Percentiles rank a stretch among this genome's conserved stretches.
phyloP scores from a whole-genome alignment of 2,329 filamentous ascomycete species.

The Penicillium psychrosexuale region DNA sequence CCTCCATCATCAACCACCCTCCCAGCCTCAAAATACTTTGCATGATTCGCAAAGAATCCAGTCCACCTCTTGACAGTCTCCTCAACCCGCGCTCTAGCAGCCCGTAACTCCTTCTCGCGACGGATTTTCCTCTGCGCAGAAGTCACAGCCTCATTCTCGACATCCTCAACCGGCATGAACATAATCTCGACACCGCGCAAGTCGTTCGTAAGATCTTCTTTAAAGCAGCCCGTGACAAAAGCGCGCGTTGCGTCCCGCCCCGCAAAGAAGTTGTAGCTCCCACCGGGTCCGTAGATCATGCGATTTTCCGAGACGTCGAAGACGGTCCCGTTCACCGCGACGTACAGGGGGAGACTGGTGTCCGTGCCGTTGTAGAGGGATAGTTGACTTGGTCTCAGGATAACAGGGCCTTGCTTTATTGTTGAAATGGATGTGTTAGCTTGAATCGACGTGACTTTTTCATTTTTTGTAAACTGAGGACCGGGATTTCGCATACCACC shows the following conservation, averaged over 20 bases:
- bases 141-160: constrained; percentile 36
- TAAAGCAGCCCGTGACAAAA: constrained; percentile 91
- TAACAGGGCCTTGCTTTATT: constrained; percentile 54
- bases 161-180: constrained; percentile 68
- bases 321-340: constrained; percentile 72
- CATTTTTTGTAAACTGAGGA: neutral
- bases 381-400: constrained; percentile 74
- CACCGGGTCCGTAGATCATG: constrained; percentile 71
- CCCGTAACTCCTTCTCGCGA: constrained; percentile 61
- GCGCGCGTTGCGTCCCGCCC: constrained; percentile 82
- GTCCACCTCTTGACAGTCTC: constrained; percentile 76
- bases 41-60: constrained; percentile 72
- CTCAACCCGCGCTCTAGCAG: constrained; percentile 63
- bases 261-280: constrained; percentile 81
- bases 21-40: constrained; percentile 80
- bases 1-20: constrained; percentile 58
- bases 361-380: constrained; percentile 73
- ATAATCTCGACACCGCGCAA: constrained; percentile 83
- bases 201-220: constrained; percentile 78
- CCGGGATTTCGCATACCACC: constrained; percentile 50
- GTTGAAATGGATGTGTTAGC: constrained; percentile 2
- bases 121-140: constrained; percentile 48
- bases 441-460: neutral
- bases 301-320: constrained; percentile 61
- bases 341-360: constrained; percentile 72